Evolutionary conservation across 768 basidiomycete species (phyloP).

Genomic region (Amanita pseudoporphyria): DNA sequence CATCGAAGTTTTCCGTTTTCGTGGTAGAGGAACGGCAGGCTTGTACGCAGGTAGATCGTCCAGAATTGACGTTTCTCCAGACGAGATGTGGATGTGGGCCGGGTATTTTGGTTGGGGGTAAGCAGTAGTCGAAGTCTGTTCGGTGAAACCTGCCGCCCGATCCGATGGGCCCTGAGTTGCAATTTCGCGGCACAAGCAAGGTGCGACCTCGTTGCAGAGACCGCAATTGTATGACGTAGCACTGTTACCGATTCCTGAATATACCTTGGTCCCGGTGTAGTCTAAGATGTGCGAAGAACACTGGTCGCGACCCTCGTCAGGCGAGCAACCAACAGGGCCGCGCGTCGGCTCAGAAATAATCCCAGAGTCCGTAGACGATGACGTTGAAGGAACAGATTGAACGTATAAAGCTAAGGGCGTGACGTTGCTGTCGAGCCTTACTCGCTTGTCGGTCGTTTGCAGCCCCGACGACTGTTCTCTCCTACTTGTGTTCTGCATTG

Average conservation of each 20-base stretch:
- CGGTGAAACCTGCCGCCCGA: conserved; percentile 12
- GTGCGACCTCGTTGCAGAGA: conserved; percentile 58
- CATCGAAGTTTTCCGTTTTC: conserved; percentile 28
- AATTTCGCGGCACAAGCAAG: conserved; percentile 74
- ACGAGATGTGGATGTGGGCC: background rate
- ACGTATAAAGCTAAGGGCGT: conserved; percentile 12
- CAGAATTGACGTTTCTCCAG: conserved; percentile 38
- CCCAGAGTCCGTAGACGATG: conserved; percentile 40
- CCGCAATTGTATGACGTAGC: conserved; percentile 58
- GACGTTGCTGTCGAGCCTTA: background rate
- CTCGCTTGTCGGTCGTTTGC: background rate
- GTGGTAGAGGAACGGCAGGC: conserved; percentile 73
- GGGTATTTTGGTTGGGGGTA: background rate
- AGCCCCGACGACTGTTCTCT: conserved; percentile 32
- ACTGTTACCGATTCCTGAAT: conserved; percentile 17
- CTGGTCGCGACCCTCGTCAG: conserved; percentile 16
- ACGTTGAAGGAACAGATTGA: conserved; percentile 37
- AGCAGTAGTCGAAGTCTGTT: conserved; percentile 6
- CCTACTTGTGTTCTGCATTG: conserved; percentile 24
- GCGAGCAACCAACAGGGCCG: conserved; percentile 24
- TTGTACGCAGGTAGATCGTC: conserved; percentile 76
- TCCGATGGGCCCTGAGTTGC: conserved; percentile 35
- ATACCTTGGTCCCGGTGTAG: conserved; percentile 19
- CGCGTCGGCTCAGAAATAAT: conserved; percentile 24
- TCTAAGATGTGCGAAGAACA: conserved; percentile 17